Evolutionary conservation across 805 yeast species (phyloP).

Genomic region (Metschnikowia matae): DNA sequence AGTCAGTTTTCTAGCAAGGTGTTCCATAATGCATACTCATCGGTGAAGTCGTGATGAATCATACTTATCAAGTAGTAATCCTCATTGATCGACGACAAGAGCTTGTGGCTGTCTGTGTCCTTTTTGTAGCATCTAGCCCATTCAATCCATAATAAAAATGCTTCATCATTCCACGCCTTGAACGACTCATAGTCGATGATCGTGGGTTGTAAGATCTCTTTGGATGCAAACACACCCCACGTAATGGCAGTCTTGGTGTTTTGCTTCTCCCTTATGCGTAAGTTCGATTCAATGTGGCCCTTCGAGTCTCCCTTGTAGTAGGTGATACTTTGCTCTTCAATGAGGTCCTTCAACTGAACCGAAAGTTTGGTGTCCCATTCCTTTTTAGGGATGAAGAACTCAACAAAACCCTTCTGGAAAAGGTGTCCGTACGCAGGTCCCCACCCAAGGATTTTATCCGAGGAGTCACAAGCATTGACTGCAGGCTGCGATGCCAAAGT

Average conservation of each 20-base stretch:
- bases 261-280: constrained; percentile 36
- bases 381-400: constrained; percentile 66
- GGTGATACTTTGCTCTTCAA: constrained; percentile 50
- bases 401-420: constrained; percentile 91
- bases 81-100: constrained; percentile 58
- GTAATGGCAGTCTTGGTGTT: constrained; percentile 77
- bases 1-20: constrained; percentile 39
- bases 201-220: constrained; percentile 88
- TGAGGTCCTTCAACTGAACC: constrained; percentile 42
- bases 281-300: constrained; percentile 58
- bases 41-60: constrained; percentile 77
- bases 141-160: constrained; percentile 83
- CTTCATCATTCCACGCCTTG: constrained; percentile 95
- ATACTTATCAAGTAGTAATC: constrained; percentile 76
- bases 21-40: constrained; percentile 76
- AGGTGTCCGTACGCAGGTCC: constrained; percentile 88
- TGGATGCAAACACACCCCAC: constrained; percentile 95
- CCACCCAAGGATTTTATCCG: constrained; percentile 95
- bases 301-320: constrained; percentile 69
- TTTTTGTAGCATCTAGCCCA: constrained; percentile 82
- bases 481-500: constrained; percentile 97
- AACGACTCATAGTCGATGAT: constrained; percentile 90
- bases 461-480: constrained; percentile 68
- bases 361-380: constrained; percentile 60
- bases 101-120: constrained; percentile 50